Evolutionary conservation across 306 rosid genomes (phyloP).

Genomic region (Argentina anserina): DNA sequence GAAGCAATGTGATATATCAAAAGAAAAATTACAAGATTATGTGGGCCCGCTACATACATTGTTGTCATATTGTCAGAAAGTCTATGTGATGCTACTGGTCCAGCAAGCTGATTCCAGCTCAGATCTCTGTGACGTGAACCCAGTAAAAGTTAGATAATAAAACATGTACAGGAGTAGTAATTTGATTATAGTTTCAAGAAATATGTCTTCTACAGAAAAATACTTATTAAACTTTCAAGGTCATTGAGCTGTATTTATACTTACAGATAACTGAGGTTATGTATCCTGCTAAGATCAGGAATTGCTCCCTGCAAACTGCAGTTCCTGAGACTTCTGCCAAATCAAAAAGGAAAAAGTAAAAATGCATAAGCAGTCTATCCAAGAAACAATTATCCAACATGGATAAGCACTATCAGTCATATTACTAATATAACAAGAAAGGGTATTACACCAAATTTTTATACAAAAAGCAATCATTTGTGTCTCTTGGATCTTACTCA

Average conservation of each 20-base stretch:
- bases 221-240: neutral
- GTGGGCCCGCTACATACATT: constrained; percentile 44
- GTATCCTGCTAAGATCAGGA: constrained; percentile 64
- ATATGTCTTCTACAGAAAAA: neutral
- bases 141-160: constrained; percentile 15
- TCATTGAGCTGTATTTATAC: constrained; percentile 27
- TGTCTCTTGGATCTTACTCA: neutral
- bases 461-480: neutral
- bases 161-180: neutral
- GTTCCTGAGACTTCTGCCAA: constrained; percentile 81
- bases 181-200: constrained; percentile 2
- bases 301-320: constrained; percentile 75
- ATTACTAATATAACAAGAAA: neutral
- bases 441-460: neutral
- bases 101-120: constrained; percentile 65
- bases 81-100: constrained; percentile 49
- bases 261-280: constrained; percentile 64
- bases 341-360: constrained; percentile 14
- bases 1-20: neutral
- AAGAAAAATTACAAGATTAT: neutral
- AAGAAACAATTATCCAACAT: neutral
- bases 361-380: neutral
- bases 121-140: constrained; percentile 65
- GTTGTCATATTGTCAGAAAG: constrained; percentile 68
- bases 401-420: neutral